A percentile compares a stretch with the other conserved stretches of the same genome.
Conservation (phyloP, 176 grass and related monocot genomes). For the Musa acuminata region DNA sequence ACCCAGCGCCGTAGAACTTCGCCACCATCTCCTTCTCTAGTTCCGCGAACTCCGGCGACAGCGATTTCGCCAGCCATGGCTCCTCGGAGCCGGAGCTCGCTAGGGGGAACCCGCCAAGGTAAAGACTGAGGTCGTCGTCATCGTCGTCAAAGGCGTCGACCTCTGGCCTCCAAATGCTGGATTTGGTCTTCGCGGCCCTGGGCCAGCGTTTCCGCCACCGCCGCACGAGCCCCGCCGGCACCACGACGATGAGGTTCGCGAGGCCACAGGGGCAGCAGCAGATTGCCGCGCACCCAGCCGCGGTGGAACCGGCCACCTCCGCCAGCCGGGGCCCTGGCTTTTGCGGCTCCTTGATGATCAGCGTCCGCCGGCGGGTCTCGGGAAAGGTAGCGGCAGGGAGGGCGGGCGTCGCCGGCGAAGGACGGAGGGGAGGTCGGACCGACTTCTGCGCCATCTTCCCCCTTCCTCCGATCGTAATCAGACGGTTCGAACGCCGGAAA, state of each 20-base stretch:
- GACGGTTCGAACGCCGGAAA: background rate
- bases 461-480: background rate
- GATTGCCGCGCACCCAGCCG: conserved; percentile 2
- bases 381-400: background rate
- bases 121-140: background rate
- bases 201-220: background rate
- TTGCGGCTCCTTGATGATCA: background rate
- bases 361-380: background rate
- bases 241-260: background rate
- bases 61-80: background rate
- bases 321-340: background rate
- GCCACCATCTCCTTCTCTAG: conserved; percentile 6
- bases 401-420: background rate
- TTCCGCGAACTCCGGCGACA: background rate
- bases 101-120: background rate
- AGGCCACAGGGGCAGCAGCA: conserved; percentile 14
- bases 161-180: background rate
- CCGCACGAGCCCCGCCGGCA: background rate
- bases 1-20: background rate
- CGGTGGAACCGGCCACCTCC: background rate
- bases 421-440: background rate
- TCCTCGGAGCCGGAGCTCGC: background rate
- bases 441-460: background rate
- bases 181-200: background rate
- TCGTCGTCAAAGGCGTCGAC: background rate